A percentile compares a stretch with the other conserved stretches of the same genome.
Evolutionary conservation across 345 rosid genomes (phyloP).

Genomic region (Orychophragmus violaceus): DNA sequence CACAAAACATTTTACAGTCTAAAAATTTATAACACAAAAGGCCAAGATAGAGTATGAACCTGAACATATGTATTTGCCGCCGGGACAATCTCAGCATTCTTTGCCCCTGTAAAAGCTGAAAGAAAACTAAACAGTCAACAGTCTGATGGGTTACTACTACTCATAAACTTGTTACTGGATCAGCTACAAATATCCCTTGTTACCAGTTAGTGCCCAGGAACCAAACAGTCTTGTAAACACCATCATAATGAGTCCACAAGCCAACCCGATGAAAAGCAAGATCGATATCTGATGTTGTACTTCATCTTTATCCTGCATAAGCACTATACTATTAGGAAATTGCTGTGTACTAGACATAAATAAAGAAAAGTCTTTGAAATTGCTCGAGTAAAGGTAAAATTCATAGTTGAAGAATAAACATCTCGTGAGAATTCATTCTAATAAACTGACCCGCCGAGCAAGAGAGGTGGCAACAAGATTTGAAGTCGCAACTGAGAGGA

Average conservation of each 20-base stretch:
- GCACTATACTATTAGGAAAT: slow-evolving; percentile 11
- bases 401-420: background rate
- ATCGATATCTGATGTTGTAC: slow-evolving; percentile 91
- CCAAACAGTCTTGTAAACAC: slow-evolving; percentile 63
- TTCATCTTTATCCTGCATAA: slow-evolving; percentile 64
- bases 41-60: slow-evolving; percentile 39
- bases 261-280: slow-evolving; percentile 66
- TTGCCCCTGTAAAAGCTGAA: slow-evolving; percentile 75
- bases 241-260: slow-evolving; percentile 69
- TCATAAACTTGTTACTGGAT: background rate
- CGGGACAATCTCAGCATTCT: slow-evolving; percentile 63
- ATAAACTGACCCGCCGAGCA: slow-evolving; percentile 40
- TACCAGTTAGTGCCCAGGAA: slow-evolving; percentile 75
- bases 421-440: background rate
- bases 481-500: slow-evolving; percentile 54
- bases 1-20: slow-evolving; percentile 14
- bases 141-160: background rate
- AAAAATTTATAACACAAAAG: background rate
- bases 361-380: background rate
- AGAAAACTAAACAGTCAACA: slow-evolving; percentile 12
- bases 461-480: slow-evolving; percentile 57
- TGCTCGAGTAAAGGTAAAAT: background rate
- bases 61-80: slow-evolving; percentile 84
- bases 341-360: background rate
- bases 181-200: background rate